Base-by-base conservation (phyloP, 2,329 filamentous ascomycete species). In the Phialocephala sp. region DNA sequence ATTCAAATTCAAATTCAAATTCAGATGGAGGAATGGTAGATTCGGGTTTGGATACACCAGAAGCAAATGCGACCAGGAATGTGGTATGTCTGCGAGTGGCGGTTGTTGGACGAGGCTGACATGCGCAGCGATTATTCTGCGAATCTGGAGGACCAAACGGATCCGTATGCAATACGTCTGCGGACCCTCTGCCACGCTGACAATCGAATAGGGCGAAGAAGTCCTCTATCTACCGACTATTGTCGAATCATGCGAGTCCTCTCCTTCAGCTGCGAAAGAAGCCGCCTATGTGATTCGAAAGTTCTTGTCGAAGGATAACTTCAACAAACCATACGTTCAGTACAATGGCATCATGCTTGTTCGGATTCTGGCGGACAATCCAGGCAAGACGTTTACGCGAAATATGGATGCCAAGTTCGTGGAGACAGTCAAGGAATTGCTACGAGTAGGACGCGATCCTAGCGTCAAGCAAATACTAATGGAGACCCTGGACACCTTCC, bases 261-360 rank as follows among this genome's bases (percentile, higher is more conserved):
- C 92, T 56, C 94, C 95, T 9, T 82, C 84, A 56, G 95, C 95
- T 6, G 94, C 94, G 27, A 88, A 89, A 69, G 91, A 94, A 73
- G 92, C 92, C 72, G 93, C 93, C 59, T 82, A 87, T 70, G 83
- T 91, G 70, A 92, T 98, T 75, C 91, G 92, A 76, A 94, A 92
- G 77, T 94, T 90, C 77, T 82, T 99, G 66, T 85, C 87, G 72
- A 90, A 89, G 71, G 91, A 94, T 55, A 88, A 92, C 79, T 87
- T 79, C 72, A 76, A 79, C 32, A 82, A 81, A 55, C 83, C 92
- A 11, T 88, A 91, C 73, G 88, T 89, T 72, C 94, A 98, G 79
- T 98, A 97, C 84, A 97, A 98, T 80, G 91, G 93, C 69, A 89
- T 98, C 74, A 98, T 98, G 95, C 86, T 99, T 63, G 84, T 96